phyloP scores from a whole-genome alignment of 2,329 filamentous ascomycete species.

The Verticillium dahliae region DNA sequence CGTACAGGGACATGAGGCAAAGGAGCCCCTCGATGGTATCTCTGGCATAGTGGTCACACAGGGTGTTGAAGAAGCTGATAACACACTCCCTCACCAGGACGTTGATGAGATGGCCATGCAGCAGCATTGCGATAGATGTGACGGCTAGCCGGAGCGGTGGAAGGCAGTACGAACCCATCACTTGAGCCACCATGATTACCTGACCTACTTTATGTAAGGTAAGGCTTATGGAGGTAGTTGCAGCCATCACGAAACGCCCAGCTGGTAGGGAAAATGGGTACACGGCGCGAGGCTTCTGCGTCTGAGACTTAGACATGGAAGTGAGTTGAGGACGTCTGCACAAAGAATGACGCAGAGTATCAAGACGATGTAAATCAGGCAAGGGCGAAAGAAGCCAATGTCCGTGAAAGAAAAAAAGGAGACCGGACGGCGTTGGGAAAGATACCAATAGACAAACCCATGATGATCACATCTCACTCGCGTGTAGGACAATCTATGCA shows the following conservation, averaged over 20 bases:
- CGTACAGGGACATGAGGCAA: neutral
- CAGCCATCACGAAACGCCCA: neutral
- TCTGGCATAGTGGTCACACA: neutral
- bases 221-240: neutral
- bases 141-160: neutral
- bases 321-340: neutral
- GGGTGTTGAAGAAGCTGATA: neutral
- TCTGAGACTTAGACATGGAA: too few species aligned
- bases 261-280: neutral
- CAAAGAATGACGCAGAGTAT: neutral
- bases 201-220: neutral
- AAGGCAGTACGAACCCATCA: neutral
- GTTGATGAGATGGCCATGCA: neutral
- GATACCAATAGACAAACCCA: neutral
- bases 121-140: neutral
- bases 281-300: neutral
- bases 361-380: neutral
- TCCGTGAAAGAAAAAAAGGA: neutral
- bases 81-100: neutral
- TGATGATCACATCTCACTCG: neutral
- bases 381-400: neutral
- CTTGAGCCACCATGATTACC: neutral
- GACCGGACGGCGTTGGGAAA: neutral
- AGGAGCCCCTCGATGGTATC: conserved; percentile 1
- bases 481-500: neutral